Evolutionary conservation across 257 asterid species (phyloP).

Genomic region (Penstemon barbatus): DNA sequence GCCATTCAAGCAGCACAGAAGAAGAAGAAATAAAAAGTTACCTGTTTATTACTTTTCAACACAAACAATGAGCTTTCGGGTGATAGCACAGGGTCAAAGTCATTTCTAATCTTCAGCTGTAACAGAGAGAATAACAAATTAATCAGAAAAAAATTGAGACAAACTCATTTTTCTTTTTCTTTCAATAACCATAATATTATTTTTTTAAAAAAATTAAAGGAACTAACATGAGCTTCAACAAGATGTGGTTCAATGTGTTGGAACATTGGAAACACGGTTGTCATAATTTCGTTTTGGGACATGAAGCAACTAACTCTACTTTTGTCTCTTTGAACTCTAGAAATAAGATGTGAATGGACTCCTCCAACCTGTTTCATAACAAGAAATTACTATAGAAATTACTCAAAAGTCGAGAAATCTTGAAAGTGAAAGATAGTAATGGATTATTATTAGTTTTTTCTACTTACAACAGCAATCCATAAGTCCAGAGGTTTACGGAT

Average conservation of each 20-base stretch:
- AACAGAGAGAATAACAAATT: conserved; percentile 32
- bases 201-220: background rate
- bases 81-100: conserved; percentile 97
- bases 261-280: conserved; percentile 94
- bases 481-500: conserved; percentile 87
- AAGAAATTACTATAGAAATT: conserved; percentile 29
- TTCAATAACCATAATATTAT: background rate
- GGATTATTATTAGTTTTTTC: conserved; percentile 6
- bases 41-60: conserved; percentile 86
- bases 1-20: conserved; percentile 2
- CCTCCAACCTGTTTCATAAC: conserved; percentile 85
- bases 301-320: conserved; percentile 83
- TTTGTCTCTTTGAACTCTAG: conserved; percentile 99
- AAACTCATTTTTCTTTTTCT: conserved; percentile 2
- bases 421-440: conserved; percentile 24
- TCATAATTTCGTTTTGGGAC: conserved; percentile 95
- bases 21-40: conserved; percentile 40
- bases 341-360: conserved; percentile 97
- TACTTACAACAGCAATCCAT: conserved; percentile 99
- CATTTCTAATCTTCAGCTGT: conserved; percentile 98
- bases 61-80: conserved; percentile 97
- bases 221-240: conserved; percentile 97
- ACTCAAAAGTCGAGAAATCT: conserved; percentile 17
- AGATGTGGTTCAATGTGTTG: conserved; percentile 99
- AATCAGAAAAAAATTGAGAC: conserved; percentile 10